Evolutionary conservation across 2,329 filamentous ascomycete species (phyloP), one percentile per base, ranked within the genome.

Genomic region (Aspergillus aculeatus): DNA sequence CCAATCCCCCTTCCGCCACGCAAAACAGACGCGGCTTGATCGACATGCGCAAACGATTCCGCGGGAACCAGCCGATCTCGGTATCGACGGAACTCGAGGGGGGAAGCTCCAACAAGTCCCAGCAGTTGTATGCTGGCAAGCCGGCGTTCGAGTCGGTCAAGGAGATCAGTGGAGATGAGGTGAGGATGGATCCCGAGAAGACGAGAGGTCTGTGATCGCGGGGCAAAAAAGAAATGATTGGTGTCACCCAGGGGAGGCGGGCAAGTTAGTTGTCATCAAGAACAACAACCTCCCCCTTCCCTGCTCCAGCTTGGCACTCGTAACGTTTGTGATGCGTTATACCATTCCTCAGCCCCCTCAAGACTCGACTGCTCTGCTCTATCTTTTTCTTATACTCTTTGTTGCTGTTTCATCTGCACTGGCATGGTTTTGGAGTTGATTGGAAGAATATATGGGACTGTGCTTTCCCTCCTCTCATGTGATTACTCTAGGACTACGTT

Each of bases 41-140:
- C 68, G 95, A 99, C 76, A 99, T 99, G 95, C 91, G 95, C 75
- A 98, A 98, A 81, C 89, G 95, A 35, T 98, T 99, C 79, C 86
- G 95, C 58, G 95, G 95, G 60, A 98, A 98, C 80, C 86, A 92
- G 75, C 92, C 95, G 56, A 88, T 96, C 65, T 83, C 86, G 24
- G 85, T 89, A 66, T 82, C 87, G 68, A 83, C 87, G 71, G 82
- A 88, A 66, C 76, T 85, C 58, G 87, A 91, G 66, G 80, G 80
- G 26, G 79, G 80, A 11, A 72, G 74, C 50, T 60, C 66, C 23
- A 66, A 71, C 32, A 69, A 69, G 47, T 83, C 84, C 4, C 85
- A 87, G 72, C 88, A 95, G 80, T 76, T 96, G 66, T 96, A 96
- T 75, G 91, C 88, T 16, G 92, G 92, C 32, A 86, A 86, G 71